phyloP scores from a whole-genome alignment of 1,284 basidiomycete genomes.

The Ustilago esculenta region DNA sequence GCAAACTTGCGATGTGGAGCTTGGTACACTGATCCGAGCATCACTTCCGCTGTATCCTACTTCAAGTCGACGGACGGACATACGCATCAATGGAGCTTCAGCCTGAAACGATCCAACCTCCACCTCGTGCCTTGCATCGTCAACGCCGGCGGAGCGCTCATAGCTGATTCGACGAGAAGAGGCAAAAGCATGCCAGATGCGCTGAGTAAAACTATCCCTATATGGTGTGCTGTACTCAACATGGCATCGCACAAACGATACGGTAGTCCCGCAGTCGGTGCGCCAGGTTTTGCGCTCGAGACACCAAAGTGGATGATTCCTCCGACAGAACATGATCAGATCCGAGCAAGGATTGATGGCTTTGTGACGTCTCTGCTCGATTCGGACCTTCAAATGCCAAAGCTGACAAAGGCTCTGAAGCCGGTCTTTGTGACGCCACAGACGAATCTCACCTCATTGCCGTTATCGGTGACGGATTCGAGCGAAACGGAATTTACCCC shows the following conservation, averaged over 20 bases:
- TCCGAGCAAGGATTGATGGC: constrained; percentile 73
- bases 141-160: constrained; percentile 78
- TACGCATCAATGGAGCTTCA: constrained; percentile 70
- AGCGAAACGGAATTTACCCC: constrained; percentile 71
- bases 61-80: constrained; percentile 99
- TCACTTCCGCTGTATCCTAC: constrained; percentile 73
- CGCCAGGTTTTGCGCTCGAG: constrained; percentile 50
- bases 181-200: constrained; percentile 96
- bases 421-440: constrained; percentile 74
- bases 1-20: constrained; percentile 93
- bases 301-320: constrained; percentile 57
- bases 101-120: constrained; percentile 76
- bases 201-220: constrained; percentile 90
- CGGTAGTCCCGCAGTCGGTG: constrained; percentile 59
- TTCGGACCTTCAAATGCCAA: constrained; percentile 60
- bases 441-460: constrained; percentile 4
- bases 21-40: constrained; percentile 85
- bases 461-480: not conserved
- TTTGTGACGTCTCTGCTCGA: constrained; percentile 76
- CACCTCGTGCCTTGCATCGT: constrained; percentile 76
- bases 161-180: constrained; percentile 91
- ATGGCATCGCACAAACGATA: constrained; percentile 70
- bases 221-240: constrained; percentile 95
- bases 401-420: constrained; percentile 72
- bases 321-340: constrained; percentile 71